Evolutionary conservation across 352 stramenopile genomes (phyloP).

Genomic region (Pythium aphanidermatum): DNA sequence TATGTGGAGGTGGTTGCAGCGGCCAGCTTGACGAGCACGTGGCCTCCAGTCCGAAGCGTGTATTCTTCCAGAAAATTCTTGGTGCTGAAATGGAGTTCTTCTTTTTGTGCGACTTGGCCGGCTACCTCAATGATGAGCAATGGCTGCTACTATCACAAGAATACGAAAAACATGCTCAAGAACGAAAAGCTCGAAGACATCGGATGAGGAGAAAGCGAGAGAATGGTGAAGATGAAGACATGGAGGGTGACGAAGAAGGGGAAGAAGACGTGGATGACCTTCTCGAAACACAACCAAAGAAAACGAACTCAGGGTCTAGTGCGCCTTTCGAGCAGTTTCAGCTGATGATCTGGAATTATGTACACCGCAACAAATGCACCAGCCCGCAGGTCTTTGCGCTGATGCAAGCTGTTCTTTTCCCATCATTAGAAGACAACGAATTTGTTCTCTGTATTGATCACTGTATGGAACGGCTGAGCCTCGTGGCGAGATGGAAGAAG

Average conservation of each 20-base stretch:
- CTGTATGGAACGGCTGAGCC: slow-evolving; percentile 30
- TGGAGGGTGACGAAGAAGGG: not conserved
- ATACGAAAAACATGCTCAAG: slow-evolving; percentile 46
- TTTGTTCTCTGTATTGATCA: slow-evolving; percentile 28
- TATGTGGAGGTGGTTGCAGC: slow-evolving; percentile 28
- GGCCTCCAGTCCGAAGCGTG: slow-evolving; percentile 26
- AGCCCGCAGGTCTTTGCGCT: slow-evolving; percentile 42
- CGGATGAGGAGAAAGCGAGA: slow-evolving; percentile 6
- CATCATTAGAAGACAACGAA: slow-evolving; percentile 42
- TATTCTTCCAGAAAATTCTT: slow-evolving; percentile 56
- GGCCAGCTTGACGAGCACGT: slow-evolving; percentile 6
- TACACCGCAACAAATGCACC: slow-evolving; percentile 40
- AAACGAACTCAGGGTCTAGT: slow-evolving; percentile 2
- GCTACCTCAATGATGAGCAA: slow-evolving; percentile 54
- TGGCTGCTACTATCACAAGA: slow-evolving; percentile 59
- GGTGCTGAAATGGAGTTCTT: slow-evolving; percentile 63
- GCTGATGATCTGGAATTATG: slow-evolving; percentile 53
- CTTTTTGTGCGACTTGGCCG: slow-evolving; percentile 57
- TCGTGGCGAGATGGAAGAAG: slow-evolving; percentile 39
- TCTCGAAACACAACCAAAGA: slow-evolving; percentile 2
- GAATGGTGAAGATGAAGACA: slow-evolving; percentile 16
- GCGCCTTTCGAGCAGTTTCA: slow-evolving; percentile 46
- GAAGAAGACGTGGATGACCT: slow-evolving; percentile 6
- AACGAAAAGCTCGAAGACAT: slow-evolving; percentile 23
- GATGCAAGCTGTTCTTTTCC: slow-evolving; percentile 34